Conservation (phyloP, 495 filamentous ascomycete species). For the Aeminium ludgeri region DNA sequence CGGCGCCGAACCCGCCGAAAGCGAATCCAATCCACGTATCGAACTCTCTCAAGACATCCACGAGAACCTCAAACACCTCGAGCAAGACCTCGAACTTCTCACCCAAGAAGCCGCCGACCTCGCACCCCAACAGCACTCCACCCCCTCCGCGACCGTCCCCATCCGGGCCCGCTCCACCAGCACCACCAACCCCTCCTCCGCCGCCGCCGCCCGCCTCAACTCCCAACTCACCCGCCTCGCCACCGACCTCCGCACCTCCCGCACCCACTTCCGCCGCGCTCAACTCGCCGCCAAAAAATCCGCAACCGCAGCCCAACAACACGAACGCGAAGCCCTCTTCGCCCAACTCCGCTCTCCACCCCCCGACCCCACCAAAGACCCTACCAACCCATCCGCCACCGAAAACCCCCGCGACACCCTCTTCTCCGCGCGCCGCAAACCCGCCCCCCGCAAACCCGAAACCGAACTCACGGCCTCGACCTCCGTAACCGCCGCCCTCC, state of each 20-base stretch:
- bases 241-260: conserved; percentile 54
- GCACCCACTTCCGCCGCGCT: conserved; percentile 63
- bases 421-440: conserved; percentile 4
- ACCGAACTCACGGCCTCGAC: conserved; percentile 52
- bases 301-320: conserved; percentile 51
- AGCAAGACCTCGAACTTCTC: conserved; percentile 72
- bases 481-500: conserved; percentile 70
- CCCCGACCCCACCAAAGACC: conserved; percentile 9
- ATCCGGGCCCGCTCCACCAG: too few species aligned
- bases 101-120: conserved; percentile 62
- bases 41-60: conserved; percentile 75
- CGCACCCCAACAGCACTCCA: too few species aligned
- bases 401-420: conserved; percentile 3
- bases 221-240: conserved; percentile 45
- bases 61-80: conserved; percentile 61
- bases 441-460: conserved; percentile 37
- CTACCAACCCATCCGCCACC: background rate
- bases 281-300: conserved; percentile 67
- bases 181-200: too few species aligned
- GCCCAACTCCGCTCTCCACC: conserved; percentile 33
- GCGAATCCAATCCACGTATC: conserved; percentile 43
- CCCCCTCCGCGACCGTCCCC: too few species aligned
- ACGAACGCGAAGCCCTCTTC: conserved; percentile 63
- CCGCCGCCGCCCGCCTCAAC: conserved; percentile 40
- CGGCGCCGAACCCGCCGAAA: conserved; percentile 36